These are phyloP conservation scores for Ceratocystiopsis brevicomis DNA, from an alignment of 2,329 filamentous ascomycete species.

Conservation along the genomic window DNA sequence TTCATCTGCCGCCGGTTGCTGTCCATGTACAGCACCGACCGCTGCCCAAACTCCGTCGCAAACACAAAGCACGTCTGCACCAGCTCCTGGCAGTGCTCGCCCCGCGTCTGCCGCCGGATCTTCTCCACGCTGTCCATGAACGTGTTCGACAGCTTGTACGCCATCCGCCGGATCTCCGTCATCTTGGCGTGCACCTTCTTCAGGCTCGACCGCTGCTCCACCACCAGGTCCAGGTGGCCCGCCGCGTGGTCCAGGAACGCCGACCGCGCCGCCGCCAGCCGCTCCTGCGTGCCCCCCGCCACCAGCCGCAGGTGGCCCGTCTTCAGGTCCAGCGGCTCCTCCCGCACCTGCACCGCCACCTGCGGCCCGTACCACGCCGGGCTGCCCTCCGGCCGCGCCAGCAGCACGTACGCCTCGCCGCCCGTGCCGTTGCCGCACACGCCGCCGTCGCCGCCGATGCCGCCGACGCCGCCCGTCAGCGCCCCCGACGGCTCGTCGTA, in stretches of 20 bases:
- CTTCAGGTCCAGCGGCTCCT: constrained; percentile 70
- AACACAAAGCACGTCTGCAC: constrained; percentile 97
- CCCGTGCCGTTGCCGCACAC: no score
- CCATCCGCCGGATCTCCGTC: constrained; percentile 86
- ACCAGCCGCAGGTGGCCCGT: constrained; percentile 72
- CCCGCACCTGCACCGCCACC: constrained; percentile 50
- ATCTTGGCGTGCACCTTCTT: constrained; percentile 80
- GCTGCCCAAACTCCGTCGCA: constrained; percentile 94
- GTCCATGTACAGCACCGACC: constrained; percentile 89
- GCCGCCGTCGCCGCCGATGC: no score
- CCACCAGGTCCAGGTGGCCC: constrained; percentile 69
- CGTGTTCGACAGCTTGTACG: constrained; percentile 88
- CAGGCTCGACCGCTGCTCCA: constrained; percentile 84
- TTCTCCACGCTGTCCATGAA: constrained; percentile 98
- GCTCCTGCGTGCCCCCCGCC: constrained; percentile 65
- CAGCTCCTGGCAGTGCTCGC: constrained; percentile 78
- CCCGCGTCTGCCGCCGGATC: constrained; percentile 68
- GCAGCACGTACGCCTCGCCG: constrained; percentile 64
- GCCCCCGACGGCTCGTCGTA: constrained; percentile 24
- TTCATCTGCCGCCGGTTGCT: constrained; percentile 92
- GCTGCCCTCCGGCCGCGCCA: constrained; percentile 62
- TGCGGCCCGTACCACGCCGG: constrained; percentile 68
- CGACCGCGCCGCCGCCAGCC: constrained; percentile 59
- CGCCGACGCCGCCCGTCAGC: no score
- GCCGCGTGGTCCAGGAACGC: constrained; percentile 63